Base-by-base conservation (phyloP, 805 yeast genomes). In the Lipomyces sp. region DNA sequence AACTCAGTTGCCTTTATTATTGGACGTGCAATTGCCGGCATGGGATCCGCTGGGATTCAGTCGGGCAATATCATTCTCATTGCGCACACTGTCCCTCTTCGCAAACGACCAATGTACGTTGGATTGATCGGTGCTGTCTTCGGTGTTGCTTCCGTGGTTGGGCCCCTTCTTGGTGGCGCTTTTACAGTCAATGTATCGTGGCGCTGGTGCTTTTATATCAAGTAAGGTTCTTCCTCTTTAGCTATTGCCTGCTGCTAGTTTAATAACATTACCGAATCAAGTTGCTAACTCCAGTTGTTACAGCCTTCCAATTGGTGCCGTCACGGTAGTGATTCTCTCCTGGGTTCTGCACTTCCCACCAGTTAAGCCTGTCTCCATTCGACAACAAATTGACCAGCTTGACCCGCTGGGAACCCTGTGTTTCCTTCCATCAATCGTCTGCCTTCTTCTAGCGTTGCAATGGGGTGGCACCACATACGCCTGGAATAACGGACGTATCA, bases 1-100 rank as follows among this genome's bases (percentile, higher is more conserved):
- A 51, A 57, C 45, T 87, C 89, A 86, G 78, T 81, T 63, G 82
- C 84, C 81, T 76, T 89, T 57, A 87, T 89, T 66, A 90, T 86
- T 3, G 93, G 92, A 0, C 80, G 93, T 72, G 86, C 85, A 6
- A 77, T 89, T 24, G 86, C 86, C 62, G 94, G 94, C 62, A 72
- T 86, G 39, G 94, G 93, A 18, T 91, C 87, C 11, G 87, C 90
- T 48, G 89, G 89, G 34, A 81, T 87, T 56, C 86, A 85, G 71
- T 79, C 87, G 1, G 77, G 86, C 76, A 83, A 82, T 4, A 80
- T 83, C 63, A 83, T 87, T 35, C 83, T 89, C 39, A 78, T 83
- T 13, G 81, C 89, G 1, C 90, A 87, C 71, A 75, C 82, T 2
- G 83, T 84, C 3, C 85, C 87, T 2, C 71, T 80, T 24, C 65